Conservation (phyloP, 2,329 filamentous ascomycete species). For the Trichoderma arundinaceum region DNA sequence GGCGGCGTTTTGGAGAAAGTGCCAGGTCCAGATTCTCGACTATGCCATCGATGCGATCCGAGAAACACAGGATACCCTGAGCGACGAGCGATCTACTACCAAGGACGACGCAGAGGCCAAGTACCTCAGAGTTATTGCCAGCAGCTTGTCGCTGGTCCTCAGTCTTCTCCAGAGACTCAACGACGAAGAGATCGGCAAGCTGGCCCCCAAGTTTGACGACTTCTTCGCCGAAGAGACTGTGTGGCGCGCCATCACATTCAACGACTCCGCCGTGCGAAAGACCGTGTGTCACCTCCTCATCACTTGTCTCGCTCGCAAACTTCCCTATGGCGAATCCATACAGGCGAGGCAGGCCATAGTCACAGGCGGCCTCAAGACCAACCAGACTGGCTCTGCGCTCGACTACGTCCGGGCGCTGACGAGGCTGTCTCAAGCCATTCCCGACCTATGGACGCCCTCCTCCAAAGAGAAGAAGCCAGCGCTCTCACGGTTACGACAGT, state of each 20-base stretch:
- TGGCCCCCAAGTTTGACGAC: constrained; percentile 65
- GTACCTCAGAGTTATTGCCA: constrained; percentile 74
- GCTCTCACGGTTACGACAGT: constrained; percentile 65
- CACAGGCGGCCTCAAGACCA: constrained; percentile 72
- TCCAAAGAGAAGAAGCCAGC: constrained; percentile 58
- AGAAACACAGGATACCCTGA: constrained; percentile 81
- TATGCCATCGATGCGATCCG: constrained; percentile 81
- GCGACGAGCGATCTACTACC: constrained; percentile 85
- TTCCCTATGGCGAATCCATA: constrained; percentile 56
- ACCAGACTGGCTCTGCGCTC: constrained; percentile 74
- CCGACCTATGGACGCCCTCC: constrained; percentile 73
- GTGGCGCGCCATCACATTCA: constrained; percentile 69
- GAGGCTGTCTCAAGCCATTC: constrained; percentile 66
- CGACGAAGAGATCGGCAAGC: constrained; percentile 61
- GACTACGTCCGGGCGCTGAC: constrained; percentile 73
- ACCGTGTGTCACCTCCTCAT: constrained; percentile 58
- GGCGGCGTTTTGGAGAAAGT: constrained; percentile 76
- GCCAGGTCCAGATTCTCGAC: constrained; percentile 78
- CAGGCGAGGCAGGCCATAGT: constrained; percentile 67
- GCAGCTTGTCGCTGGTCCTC: constrained; percentile 60
- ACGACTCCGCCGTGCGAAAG: constrained; percentile 60
- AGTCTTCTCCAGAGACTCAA: constrained; percentile 58
- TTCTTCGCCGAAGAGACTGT: constrained; percentile 70
- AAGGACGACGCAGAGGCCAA: constrained; percentile 85
- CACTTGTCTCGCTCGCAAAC: constrained; percentile 54